Evolutionary conservation across 805 yeast species (phyloP).

Genomic region (Candida cerambycidarum): DNA sequence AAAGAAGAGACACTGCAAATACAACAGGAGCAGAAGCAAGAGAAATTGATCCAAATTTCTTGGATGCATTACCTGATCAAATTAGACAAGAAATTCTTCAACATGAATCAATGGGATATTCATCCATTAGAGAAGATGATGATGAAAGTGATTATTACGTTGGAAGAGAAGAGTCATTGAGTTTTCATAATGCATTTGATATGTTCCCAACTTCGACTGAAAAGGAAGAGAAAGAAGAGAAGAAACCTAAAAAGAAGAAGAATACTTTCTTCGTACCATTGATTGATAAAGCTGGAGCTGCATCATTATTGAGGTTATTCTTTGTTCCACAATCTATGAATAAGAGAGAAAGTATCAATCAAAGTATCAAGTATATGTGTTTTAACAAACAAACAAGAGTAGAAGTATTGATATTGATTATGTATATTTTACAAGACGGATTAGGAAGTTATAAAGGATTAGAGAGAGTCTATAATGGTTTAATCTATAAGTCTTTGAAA

Average conservation of each 20-base stretch:
- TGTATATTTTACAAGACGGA: conserved; percentile 78
- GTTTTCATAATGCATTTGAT: conserved; percentile 10
- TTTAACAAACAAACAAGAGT: conserved; percentile 74
- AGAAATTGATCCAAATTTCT: conserved; percentile 77
- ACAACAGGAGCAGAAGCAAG: conserved; percentile 43
- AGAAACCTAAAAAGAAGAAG: conserved; percentile 13
- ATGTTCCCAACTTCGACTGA: neutral
- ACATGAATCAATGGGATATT: conserved; percentile 50
- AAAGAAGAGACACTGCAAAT: conserved; percentile 61
- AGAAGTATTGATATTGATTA: conserved; percentile 67
- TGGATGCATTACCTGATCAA: conserved; percentile 73
- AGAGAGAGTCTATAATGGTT: conserved; percentile 59
- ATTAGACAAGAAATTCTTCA: conserved; percentile 63
- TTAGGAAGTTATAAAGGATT: conserved; percentile 56
- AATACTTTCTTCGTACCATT: conserved; percentile 53
- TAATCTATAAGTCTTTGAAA: conserved; percentile 45
- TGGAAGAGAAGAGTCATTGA: conserved; percentile 6
- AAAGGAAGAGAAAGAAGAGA: conserved; percentile 12
- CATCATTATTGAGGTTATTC: conserved; percentile 66
- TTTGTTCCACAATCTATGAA: conserved; percentile 69
- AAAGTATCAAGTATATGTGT: conserved; percentile 65
- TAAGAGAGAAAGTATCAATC: conserved; percentile 63
- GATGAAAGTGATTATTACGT: conserved; percentile 23
- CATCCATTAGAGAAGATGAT: conserved; percentile 19
- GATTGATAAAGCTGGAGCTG: conserved; percentile 72